Conservation (phyloP, 306 rosid species). For the Ammopiptanthus mongolicus region DNA sequence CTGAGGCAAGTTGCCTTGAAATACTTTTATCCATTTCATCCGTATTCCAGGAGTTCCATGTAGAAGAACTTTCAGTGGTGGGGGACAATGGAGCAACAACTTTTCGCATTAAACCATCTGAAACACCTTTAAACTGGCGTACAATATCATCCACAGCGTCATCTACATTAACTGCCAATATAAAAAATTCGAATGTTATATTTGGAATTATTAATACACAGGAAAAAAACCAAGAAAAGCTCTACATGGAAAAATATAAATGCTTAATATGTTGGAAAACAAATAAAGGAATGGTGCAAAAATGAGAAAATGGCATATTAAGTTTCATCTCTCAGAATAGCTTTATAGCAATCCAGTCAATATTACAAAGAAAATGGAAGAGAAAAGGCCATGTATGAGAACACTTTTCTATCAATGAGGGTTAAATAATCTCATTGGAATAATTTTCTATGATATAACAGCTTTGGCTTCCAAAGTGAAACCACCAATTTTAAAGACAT, state of each 20-base stretch:
- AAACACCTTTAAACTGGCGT: slow-evolving; percentile 94
- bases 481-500: slow-evolving; percentile 24
- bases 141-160: slow-evolving; percentile 96
- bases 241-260: background rate
- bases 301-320: background rate
- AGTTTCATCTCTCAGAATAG: background rate
- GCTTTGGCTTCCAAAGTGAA: slow-evolving; percentile 35
- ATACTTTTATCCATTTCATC: slow-evolving; percentile 42
- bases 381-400: background rate
- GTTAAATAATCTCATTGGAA: background rate
- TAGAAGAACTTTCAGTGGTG: slow-evolving; percentile 36
- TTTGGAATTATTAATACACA: background rate
- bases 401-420: background rate
- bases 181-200: slow-evolving; percentile 5
- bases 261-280: background rate
- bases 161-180: slow-evolving; percentile 79
- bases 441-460: background rate
- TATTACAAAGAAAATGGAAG: background rate
- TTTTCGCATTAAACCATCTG: slow-evolving; percentile 79
- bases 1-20: slow-evolving; percentile 41
- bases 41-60: slow-evolving; percentile 39
- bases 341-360: background rate
- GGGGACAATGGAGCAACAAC: slow-evolving; percentile 60
- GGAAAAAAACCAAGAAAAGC: background rate
- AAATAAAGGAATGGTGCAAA: background rate